These are phyloP conservation scores for Hymenoscyphus fructigenus DNA, from an alignment of 2,329 filamentous ascomycete genomes.

Conservation along the genomic window DNA sequence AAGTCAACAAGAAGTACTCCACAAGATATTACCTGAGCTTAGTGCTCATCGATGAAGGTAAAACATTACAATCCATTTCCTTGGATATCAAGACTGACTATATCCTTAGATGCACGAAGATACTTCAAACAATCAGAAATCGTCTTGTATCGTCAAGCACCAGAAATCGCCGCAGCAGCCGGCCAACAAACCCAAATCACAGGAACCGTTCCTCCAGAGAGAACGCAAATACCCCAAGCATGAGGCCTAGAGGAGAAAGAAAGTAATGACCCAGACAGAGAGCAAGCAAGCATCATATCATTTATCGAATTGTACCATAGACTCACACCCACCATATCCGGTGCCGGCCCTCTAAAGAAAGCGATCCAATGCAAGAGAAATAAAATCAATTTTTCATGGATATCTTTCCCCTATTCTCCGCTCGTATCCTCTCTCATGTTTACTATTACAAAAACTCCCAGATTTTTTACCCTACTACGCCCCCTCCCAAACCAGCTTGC, in stretches of 20 bases:
- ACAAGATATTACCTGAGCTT: conserved; percentile 96
- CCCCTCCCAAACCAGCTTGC: not conserved
- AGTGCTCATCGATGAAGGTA: conserved; percentile 92
- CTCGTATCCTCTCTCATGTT: not conserved
- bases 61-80: conserved; percentile 5
- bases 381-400: conserved; percentile 12
- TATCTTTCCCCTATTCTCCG: conserved; percentile 13
- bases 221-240: conserved; percentile 25
- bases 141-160: conserved; percentile 84
- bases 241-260: conserved; percentile 4
- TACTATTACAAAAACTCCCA: not conserved
- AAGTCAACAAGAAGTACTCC: conserved; percentile 99
- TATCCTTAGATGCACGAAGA: conserved; percentile 75
- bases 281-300: conserved; percentile 11
- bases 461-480: not conserved
- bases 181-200: conserved; percentile 38
- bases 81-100: conserved; percentile 14
- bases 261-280: conserved; percentile 13
- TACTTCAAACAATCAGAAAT: conserved; percentile 99
- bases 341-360: conserved; percentile 3
- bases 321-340: conserved; percentile 7
- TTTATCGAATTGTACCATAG: conserved; percentile 30
- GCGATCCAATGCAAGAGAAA: conserved; percentile 9
- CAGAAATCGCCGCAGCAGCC: conserved; percentile 47
- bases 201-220: conserved; percentile 35